phyloP scores from a whole-genome alignment of 148 eudicot species.

The Salicornia ramosissima region DNA sequence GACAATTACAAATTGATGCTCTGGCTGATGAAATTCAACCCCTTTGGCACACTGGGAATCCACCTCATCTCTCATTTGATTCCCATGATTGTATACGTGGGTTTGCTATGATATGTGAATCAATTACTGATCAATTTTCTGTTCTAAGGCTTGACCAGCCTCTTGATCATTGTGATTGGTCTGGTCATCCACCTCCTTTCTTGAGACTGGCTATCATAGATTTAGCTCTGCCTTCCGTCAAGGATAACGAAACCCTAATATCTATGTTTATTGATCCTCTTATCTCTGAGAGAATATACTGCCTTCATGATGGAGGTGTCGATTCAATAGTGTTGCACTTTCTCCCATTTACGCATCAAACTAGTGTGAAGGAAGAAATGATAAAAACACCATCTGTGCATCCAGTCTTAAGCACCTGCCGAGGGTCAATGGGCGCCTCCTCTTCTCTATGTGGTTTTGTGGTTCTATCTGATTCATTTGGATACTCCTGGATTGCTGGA shows the following conservation, averaged over 20 bases:
- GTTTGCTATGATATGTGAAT: slow-evolving; percentile 95
- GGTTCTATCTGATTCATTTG: slow-evolving; percentile 78
- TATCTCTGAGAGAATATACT: slow-evolving; percentile 70
- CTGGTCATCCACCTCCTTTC: slow-evolving; percentile 81
- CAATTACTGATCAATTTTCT: slow-evolving; percentile 34
- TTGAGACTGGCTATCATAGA: slow-evolving; percentile 84
- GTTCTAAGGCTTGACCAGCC: slow-evolving; percentile 60
- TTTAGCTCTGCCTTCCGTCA: slow-evolving; percentile 59
- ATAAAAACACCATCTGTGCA: slow-evolving; percentile 74
- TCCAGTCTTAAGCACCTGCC: slow-evolving; percentile 62
- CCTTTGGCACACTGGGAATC: slow-evolving; percentile 61
- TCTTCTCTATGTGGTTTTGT: slow-evolving; percentile 63
- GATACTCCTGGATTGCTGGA: slow-evolving; percentile 89
- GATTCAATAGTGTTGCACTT: slow-evolving; percentile 91
- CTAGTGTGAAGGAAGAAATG: slow-evolving; percentile 48
- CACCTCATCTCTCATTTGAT: slow-evolving; percentile 69
- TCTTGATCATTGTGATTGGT: slow-evolving; percentile 58
- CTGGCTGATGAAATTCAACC: slow-evolving; percentile 95
- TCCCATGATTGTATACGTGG: slow-evolving; percentile 52
- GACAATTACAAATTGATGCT: slow-evolving; percentile 91
- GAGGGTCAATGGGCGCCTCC: slow-evolving; percentile 39
- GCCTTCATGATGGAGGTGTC: slow-evolving; percentile 77
- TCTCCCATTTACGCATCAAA: slow-evolving; percentile 85
- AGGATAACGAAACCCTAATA: slow-evolving; percentile 41
- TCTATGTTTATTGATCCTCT: slow-evolving; percentile 70